Evolutionary conservation across 2,329 filamentous ascomycete genomes (phyloP).

Genomic region (Penicillium janthinellum): DNA sequence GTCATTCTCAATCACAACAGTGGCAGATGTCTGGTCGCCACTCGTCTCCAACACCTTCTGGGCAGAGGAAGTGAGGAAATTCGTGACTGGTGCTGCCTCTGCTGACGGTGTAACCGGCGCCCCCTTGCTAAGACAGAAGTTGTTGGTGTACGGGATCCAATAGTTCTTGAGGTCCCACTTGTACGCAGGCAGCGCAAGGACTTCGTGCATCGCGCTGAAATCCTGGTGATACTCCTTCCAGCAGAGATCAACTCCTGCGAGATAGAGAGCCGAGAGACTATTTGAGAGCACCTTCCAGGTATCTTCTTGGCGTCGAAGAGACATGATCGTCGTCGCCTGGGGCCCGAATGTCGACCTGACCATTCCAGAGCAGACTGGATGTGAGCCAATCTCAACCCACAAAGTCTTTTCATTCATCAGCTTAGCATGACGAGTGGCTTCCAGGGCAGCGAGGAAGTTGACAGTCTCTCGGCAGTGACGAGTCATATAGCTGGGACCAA

Average conservation of each 20-base stretch:
- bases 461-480: slow-evolving; percentile 49
- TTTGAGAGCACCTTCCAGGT: slow-evolving; percentile 45
- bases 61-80: slow-evolving; percentile 33
- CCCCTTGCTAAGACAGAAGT: slow-evolving; percentile 39
- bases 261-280: slow-evolving; percentile 40
- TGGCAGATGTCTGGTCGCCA: slow-evolving; percentile 27
- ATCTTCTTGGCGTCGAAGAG: slow-evolving; percentile 47
- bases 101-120: slow-evolving; percentile 26
- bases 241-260: slow-evolving; percentile 42
- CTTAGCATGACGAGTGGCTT: slow-evolving; percentile 39
- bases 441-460: slow-evolving; percentile 48
- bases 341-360: slow-evolving; percentile 60
- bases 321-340: slow-evolving; percentile 54
- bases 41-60: slow-evolving; percentile 35
- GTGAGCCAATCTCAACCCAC: slow-evolving; percentile 66
- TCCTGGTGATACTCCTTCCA: slow-evolving; percentile 50
- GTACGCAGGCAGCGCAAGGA: slow-evolving; percentile 42
- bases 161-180: slow-evolving; percentile 46
- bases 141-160: slow-evolving; percentile 40
- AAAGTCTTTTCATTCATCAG: slow-evolving; percentile 69
- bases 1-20: slow-evolving; percentile 40
- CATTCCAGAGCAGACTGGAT: slow-evolving; percentile 51
- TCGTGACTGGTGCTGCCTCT: slow-evolving; percentile 22
- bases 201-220: slow-evolving; percentile 34
- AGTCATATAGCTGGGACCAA: slow-evolving; percentile 45